A percentile compares a stretch with the other conserved stretches of the same genome.
These are phyloP conservation scores for Beauveria sp. DNA, from an alignment of 2,329 filamentous ascomycete species.

Conservation along the genomic window DNA sequence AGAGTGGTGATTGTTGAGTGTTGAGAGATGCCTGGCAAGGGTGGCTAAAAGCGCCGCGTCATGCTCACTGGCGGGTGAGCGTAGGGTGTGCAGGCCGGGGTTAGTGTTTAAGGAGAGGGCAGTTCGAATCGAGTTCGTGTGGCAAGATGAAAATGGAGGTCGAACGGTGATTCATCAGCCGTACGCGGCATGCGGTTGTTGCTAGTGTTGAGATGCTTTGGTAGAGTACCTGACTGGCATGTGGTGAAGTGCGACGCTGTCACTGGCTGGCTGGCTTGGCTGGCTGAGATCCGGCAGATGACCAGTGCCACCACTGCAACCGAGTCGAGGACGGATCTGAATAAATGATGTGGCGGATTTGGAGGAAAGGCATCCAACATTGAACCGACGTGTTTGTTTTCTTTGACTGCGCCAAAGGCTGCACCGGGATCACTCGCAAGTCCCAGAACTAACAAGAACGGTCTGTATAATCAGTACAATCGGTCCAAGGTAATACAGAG, in stretches of 20 bases:
- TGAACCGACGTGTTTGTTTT: no score
- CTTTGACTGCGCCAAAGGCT: neutral
- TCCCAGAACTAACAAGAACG: no score
- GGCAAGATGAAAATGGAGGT: neutral
- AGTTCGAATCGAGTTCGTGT: neutral
- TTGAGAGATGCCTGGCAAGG: neutral
- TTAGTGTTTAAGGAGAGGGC: neutral
- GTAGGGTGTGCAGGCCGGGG: neutral
- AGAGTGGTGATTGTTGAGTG: neutral
- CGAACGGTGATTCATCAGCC: neutral
- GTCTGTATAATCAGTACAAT: no score
- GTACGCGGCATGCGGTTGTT: neutral
- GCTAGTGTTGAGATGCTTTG: neutral
- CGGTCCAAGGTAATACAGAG: no score
- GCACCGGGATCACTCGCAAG: neutral
- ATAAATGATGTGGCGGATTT: no score
- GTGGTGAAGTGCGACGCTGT: neutral
- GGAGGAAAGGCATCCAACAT: no score
- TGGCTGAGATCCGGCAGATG: neutral
- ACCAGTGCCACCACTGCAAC: neutral
- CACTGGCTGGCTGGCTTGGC: neutral
- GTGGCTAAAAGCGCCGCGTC: neutral
- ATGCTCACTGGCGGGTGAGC: neutral
- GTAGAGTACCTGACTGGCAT: neutral
- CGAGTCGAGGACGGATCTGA: no score